Evolutionary conservation across 2,329 filamentous ascomycete genomes (phyloP), one percentile per base, ranked within the genome.

Genomic region (Diaporthe sp.): DNA sequence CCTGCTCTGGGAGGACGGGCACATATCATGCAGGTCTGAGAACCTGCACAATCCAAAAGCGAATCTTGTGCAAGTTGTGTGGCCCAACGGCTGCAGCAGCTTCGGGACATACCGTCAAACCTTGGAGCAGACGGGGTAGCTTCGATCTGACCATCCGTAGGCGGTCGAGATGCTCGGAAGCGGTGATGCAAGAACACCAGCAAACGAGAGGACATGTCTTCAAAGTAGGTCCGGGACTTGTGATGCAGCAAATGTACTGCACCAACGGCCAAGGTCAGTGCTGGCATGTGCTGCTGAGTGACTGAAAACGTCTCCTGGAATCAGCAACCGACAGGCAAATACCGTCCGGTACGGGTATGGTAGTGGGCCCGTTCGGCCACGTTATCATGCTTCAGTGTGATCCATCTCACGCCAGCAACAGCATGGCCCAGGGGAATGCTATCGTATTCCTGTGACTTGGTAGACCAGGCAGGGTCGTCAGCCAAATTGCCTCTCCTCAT

Each of bases 81-180:
- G 42, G 49, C 34, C 49, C 65, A 69, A 69, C 46, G 53, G 65
- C 49, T 69, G 65, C 49, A 55, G 65, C 25, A 22, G 44, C 31
- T 9, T 46, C 31, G 49, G 70, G 46, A 61, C 19, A 65, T 44
- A 46, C 58, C 71, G 46, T n/a, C 71, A 31, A 25, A 42, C 31
- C n/a, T 69, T 55, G 65, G 46, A 46, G 42, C 46, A 37, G 58
- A 65, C 17, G 25, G 51, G 46, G 22, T 44, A 34, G 17, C 17
- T 34, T 28, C 71, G 17, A 28, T 12, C 31, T 42, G 51, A 25
- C 31, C 15, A 49, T 19, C 22, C 25, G 34, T 25, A 46, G 34
- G 25, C 49, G 46, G 58, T 31, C 44, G 49, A 65, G 34, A 55
- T 73, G 46, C 25, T 3, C n/a, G n/a, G 34, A 46, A 46, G 58